A percentile compares a stretch with the other conserved stretches of the same genome.
These are phyloP conservation scores for Mrakia frigida DNA, from an alignment of 768 basidiomycete genomes.

Conservation along the genomic window DNA sequence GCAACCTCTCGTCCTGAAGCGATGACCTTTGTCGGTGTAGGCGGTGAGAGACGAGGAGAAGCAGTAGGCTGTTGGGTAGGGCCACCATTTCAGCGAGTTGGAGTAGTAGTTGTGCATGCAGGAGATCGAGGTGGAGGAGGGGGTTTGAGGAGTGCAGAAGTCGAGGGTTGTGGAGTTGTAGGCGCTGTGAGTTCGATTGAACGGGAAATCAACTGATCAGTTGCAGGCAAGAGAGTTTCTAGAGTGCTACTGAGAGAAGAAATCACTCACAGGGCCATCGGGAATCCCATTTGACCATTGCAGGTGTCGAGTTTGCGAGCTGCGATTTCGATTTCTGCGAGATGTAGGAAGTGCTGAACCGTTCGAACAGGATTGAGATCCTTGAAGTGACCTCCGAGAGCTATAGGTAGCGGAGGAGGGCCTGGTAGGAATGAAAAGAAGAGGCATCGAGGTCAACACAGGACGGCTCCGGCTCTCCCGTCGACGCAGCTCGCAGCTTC, in stretches of 20 bases:
- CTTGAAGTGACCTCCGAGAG: constrained; percentile 21
- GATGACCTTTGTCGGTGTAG: constrained; percentile 23
- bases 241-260: not conserved
- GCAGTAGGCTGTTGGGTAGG: constrained; percentile 40
- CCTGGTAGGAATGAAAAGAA: not conserved
- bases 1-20: constrained; percentile 33
- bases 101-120: constrained; percentile 37
- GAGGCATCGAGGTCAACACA: not conserved
- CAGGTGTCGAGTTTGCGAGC: constrained; percentile 7
- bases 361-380: constrained; percentile 10
- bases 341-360: constrained; percentile 14
- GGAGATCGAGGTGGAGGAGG: constrained; percentile 28
- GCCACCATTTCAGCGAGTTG: constrained; percentile 39
- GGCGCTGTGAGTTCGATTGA: not conserved
- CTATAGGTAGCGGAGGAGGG: not conserved
- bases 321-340: constrained; percentile 15
- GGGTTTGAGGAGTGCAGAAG: constrained; percentile 13
- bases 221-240: no score
- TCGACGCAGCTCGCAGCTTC: not conserved
- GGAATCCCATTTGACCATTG: not conserved
- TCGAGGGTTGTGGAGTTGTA: constrained; percentile 5
- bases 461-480: not conserved
- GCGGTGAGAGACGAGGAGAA: constrained; percentile 36
- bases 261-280: constrained; percentile 1
- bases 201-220: no score